A percentile compares a stretch with the other conserved stretches of the same genome.
phyloP scores from a whole-genome alignment of 495 filamentous ascomycete genomes.

The Aspergillus bridgeri region DNA sequence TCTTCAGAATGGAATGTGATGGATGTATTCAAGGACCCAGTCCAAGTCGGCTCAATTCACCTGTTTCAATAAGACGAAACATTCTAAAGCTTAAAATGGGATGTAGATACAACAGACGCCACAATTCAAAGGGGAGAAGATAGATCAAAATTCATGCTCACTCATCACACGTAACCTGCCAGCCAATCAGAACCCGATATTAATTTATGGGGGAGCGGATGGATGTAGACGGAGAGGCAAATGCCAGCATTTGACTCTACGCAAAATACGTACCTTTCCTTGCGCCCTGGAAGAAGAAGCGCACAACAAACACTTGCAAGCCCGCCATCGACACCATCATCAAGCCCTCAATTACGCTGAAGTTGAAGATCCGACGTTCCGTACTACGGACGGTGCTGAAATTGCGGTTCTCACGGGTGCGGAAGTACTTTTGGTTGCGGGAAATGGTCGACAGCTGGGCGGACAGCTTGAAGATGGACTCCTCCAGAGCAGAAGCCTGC shows the following conservation, averaged over 20 bases:
- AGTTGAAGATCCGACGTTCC: constrained; percentile 93
- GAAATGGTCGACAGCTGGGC: constrained; percentile 93
- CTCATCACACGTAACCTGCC: constrained; percentile 42
- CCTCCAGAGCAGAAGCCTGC: constrained; percentile 86
- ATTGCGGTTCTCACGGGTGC: constrained; percentile 97
- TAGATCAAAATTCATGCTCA: constrained; percentile 38
- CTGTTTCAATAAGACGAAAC: constrained; percentile 6
- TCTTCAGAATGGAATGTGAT: neutral
- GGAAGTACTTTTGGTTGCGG: constrained; percentile 98
- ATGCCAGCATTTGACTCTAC: neutral
- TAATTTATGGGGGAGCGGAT: neutral
- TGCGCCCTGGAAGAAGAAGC: constrained; percentile 97
- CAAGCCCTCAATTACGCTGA: constrained; percentile 85
- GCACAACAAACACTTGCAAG: constrained; percentile 94
- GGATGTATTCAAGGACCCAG: neutral
- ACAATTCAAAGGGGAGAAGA: constrained; percentile 28
- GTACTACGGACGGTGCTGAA: constrained; percentile 97
- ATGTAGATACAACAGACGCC: constrained; percentile 25
- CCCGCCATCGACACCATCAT: constrained; percentile 97
- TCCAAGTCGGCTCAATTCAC: constrained; percentile 10
- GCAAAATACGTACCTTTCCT: constrained; percentile 57
- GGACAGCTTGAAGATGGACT: constrained; percentile 94
- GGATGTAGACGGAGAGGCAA: neutral
- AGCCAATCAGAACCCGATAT: neutral
- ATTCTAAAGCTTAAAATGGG: constrained; percentile 13